Evolutionary conservation across 768 basidiomycete species (phyloP).

Genomic region (Hygrophorus russula): DNA sequence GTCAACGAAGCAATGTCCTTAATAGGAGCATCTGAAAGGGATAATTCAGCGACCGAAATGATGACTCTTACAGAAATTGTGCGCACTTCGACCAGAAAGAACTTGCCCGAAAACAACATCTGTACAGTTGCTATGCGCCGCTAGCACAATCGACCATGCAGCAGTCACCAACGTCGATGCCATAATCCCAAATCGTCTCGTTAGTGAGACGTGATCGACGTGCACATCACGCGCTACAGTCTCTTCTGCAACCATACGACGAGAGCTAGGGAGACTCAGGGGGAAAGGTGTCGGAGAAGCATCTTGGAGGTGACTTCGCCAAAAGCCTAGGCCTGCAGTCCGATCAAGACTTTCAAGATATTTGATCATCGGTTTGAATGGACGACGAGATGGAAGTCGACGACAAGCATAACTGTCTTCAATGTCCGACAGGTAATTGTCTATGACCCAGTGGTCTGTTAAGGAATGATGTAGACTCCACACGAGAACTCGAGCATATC

Average conservation of each 20-base stretch:
- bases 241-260: not conserved
- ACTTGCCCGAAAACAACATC: not conserved
- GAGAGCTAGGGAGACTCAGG: not conserved
- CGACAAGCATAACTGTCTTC: not conserved
- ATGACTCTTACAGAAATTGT: not conserved
- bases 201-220: not conserved
- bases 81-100: not conserved
- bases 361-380: conserved; percentile 2
- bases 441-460: conserved; percentile 1
- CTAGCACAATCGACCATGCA: conserved; percentile 3
- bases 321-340: not conserved
- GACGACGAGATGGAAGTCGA: not conserved
- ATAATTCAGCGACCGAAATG: not conserved
- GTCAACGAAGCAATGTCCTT: not conserved
- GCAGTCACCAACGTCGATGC: not conserved
- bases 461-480: conserved; percentile 2
- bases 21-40: not conserved
- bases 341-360: conserved; percentile 3
- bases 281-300: conserved; percentile 1
- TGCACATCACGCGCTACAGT: not conserved
- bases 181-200: not conserved
- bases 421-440: not conserved
- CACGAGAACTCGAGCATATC: not conserved
- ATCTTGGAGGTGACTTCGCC: not conserved
- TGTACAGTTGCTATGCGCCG: not conserved